phyloP scores from a whole-genome alignment of 2,329 filamentous ascomycete species.

The Rachicladosporium sp. region DNA sequence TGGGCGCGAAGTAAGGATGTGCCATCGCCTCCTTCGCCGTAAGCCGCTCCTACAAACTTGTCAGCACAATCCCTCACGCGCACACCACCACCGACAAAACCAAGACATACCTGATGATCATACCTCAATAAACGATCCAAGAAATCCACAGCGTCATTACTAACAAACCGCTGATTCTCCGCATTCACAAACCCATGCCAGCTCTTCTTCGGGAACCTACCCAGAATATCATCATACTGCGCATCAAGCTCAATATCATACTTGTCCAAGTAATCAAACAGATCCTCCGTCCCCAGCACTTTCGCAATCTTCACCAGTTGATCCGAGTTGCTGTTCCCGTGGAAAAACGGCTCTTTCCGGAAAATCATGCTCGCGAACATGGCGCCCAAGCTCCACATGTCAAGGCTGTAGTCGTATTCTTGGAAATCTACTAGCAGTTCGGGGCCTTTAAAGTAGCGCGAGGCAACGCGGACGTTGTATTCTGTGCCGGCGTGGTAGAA shows the following conservation, averaged over 20 bases:
- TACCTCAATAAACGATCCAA: conserved; percentile 93
- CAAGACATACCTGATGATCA: conserved; percentile 77
- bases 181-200: conserved; percentile 96
- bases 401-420: conserved; percentile 96
- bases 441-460: conserved; percentile 95
- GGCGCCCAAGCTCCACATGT: conserved; percentile 98
- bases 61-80: too few relatives aligned
- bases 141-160: conserved; percentile 94
- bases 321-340: conserved; percentile 95
- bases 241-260: conserved; percentile 97
- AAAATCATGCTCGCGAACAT: conserved; percentile 99
- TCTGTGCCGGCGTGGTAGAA: conserved; percentile 98
- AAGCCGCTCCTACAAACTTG: conserved; percentile 63
- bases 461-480: conserved; percentile 95
- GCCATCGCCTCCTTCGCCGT: conserved; percentile 96
- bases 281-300: conserved; percentile 88
- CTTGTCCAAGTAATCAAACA: conserved; percentile 97
- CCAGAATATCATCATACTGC: conserved; percentile 96
- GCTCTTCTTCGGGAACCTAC: conserved; percentile 89
- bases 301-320: conserved; percentile 99
- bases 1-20: conserved; percentile 87
- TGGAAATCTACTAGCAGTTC: conserved; percentile 96
- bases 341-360: conserved; percentile 97
- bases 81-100: too few relatives aligned
- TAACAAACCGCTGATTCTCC: conserved; percentile 95